A percentile compares a stretch with the other conserved stretches of the same genome.
phyloP scores from a whole-genome alignment of 208 protist genomes.

The Vickermania ingenoplastis region DNA sequence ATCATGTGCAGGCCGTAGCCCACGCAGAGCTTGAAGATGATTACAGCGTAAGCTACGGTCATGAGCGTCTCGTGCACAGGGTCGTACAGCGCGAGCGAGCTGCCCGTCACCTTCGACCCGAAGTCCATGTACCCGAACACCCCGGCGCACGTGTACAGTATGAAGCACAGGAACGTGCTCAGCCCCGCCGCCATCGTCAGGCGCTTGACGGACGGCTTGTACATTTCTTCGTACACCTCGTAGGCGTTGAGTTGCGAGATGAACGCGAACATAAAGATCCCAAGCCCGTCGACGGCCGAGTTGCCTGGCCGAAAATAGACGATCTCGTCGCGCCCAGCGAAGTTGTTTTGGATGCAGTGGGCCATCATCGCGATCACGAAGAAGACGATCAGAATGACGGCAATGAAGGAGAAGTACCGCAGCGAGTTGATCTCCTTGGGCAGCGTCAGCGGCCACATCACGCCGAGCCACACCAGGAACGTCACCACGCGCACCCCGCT shows the following conservation, averaged over 20 bases:
- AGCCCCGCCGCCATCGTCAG: conserved; percentile 39
- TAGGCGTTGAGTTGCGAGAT: conserved; percentile 56
- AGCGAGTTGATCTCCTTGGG: conserved; percentile 66
- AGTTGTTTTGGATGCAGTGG: conserved; percentile 34
- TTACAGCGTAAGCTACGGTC: conserved; percentile 57
- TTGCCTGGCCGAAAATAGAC: conserved; percentile 36
- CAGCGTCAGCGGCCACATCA: conserved; percentile 64
- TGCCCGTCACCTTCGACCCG: conserved; percentile 25
- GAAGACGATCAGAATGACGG: conserved; percentile 50
- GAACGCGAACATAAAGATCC: conserved; percentile 71
- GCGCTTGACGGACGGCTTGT: conserved; percentile 17
- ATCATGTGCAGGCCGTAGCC: conserved; percentile 60
- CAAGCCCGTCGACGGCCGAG: conserved; percentile 42
- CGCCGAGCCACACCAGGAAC: conserved; percentile 27
- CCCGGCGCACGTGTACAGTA: conserved; percentile 53
- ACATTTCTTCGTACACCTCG: conserved; percentile 49
- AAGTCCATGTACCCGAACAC: conserved; percentile 80
- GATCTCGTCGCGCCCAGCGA: conserved; percentile 28
- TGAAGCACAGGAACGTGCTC: conserved; percentile 45
- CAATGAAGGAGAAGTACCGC: conserved; percentile 60
- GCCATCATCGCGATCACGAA: conserved; percentile 59
- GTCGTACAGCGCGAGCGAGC: conserved; percentile 45
- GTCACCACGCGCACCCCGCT: conserved; percentile 36
- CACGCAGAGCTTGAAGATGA: conserved; percentile 57
- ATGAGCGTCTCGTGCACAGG: conserved; percentile 44